Evolutionary conservation across 2,329 filamentous ascomycete species (phyloP).

Genomic region (Diaporthe sp.): DNA sequence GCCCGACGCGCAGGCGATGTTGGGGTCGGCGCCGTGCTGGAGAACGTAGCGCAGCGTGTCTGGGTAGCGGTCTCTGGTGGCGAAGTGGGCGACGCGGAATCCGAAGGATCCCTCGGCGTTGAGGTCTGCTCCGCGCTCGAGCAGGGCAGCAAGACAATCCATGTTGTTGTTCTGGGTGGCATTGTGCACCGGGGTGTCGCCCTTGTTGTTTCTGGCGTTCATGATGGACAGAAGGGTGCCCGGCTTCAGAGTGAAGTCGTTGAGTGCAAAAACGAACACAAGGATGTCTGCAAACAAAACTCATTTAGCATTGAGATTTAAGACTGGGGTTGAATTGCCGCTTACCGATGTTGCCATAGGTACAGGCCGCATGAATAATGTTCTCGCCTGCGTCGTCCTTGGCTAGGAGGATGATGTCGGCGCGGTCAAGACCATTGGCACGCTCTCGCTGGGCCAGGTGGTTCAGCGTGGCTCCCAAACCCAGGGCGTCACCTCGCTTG

Average conservation of each 20-base stretch:
- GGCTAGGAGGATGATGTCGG: neutral
- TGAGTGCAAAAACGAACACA: neutral
- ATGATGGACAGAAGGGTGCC: neutral
- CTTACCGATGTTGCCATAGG: neutral
- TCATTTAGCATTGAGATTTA: neutral
- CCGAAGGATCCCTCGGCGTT: neutral
- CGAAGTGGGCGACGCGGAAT: neutral
- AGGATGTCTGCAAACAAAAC: neutral
- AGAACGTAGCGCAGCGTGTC: neutral
- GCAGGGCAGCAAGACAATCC: neutral
- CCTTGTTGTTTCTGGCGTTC: neutral
- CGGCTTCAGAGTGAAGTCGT: neutral
- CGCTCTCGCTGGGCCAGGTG: neutral
- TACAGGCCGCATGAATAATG: neutral
- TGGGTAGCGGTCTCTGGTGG: neutral
- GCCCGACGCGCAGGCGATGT: neutral
- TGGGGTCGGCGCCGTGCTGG: neutral
- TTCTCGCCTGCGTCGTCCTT: neutral
- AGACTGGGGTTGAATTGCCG: neutral
- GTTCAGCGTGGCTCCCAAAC: neutral
- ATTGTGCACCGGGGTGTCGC: neutral
- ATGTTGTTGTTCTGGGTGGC: neutral
- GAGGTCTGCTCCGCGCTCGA: neutral
- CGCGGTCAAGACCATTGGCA: neutral
- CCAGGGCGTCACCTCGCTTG: neutral